These are phyloP conservation scores for Xylariomycetidae sp. DNA, from an alignment of 2,329 filamentous ascomycete species.

Conservation along the genomic window DNA sequence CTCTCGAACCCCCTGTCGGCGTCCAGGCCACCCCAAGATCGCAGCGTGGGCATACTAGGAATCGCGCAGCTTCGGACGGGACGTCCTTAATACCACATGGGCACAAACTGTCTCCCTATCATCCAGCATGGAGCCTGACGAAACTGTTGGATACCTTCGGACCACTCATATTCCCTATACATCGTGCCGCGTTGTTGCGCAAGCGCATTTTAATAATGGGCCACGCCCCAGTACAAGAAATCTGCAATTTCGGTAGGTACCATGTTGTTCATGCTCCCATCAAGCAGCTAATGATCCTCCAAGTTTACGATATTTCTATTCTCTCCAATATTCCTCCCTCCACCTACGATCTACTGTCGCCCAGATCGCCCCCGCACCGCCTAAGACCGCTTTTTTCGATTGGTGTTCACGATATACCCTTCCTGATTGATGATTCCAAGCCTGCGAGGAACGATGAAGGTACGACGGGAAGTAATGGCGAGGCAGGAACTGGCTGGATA, in stretches of 20 bases:
- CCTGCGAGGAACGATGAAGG: slow-evolving; percentile 32
- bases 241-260: slow-evolving; percentile 79
- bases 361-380: slow-evolving; percentile 56
- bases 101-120: slow-evolving; percentile 68
- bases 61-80: slow-evolving; percentile 59
- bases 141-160: slow-evolving; percentile 79
- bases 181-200: slow-evolving; percentile 78
- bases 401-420: slow-evolving; percentile 87
- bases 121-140: slow-evolving; percentile 81
- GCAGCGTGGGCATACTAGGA: slow-evolving; percentile 44
- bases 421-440: slow-evolving; percentile 61
- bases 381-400: slow-evolving; percentile 85
- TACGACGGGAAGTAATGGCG: slow-evolving; percentile 34
- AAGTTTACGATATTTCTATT: slow-evolving; percentile 92
- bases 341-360: slow-evolving; percentile 64
- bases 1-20: slow-evolving; percentile 48
- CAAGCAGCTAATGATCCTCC: slow-evolving; percentile 12
- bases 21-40: slow-evolving; percentile 32
- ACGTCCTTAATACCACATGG: slow-evolving; percentile 53
- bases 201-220: slow-evolving; percentile 86
- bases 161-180: slow-evolving; percentile 85
- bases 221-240: slow-evolving; percentile 76
- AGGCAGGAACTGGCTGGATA: slow-evolving; percentile 69
- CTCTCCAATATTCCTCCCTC: slow-evolving; percentile 81
- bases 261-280: neutral